These are phyloP conservation scores for Aspergillus texensis DNA, from an alignment of 2,329 filamentous ascomycete genomes.

Conservation along the genomic window DNA sequence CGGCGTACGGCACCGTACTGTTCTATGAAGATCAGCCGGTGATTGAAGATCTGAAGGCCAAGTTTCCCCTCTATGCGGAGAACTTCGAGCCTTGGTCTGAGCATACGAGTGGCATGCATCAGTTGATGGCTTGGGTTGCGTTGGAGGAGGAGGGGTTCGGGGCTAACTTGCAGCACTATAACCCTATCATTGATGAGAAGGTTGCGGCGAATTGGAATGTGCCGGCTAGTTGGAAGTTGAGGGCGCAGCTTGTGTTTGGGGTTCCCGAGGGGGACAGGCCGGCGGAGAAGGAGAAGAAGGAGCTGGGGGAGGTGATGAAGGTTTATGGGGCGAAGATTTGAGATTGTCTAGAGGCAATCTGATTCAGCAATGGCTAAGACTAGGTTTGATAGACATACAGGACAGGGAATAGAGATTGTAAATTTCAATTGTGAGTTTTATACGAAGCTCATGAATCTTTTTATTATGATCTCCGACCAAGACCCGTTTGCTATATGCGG, in stretches of 20 bases:
- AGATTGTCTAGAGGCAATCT: neutral
- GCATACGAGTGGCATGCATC: constrained; percentile 76
- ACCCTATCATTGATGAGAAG: constrained; percentile 75
- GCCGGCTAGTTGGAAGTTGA: constrained; percentile 70
- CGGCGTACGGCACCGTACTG: constrained; percentile 76
- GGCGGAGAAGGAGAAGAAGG: constrained; percentile 11
- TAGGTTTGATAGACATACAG: neutral
- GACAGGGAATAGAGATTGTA: neutral
- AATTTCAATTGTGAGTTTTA: neutral
- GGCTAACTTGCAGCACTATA: constrained; percentile 87
- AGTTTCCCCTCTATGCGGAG: constrained; percentile 68
- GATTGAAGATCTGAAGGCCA: constrained; percentile 55
- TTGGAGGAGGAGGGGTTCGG: constrained; percentile 80
- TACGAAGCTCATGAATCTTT: neutral
- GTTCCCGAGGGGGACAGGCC: constrained; percentile 1
- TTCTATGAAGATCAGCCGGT: constrained; percentile 76
- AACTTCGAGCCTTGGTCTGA: constrained; percentile 67
- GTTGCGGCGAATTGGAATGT: constrained; percentile 68
- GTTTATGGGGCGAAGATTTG: neutral
- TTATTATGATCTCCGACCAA: neutral
- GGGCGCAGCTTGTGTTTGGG: constrained; percentile 78
- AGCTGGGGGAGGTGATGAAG: constrained; percentile 9
- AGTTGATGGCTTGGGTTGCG: constrained; percentile 70
- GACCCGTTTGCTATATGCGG: neutral
- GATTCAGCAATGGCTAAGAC: neutral